phyloP scores from a whole-genome alignment of 2,329 filamentous ascomycete genomes.

The Macrophomina tecta region DNA sequence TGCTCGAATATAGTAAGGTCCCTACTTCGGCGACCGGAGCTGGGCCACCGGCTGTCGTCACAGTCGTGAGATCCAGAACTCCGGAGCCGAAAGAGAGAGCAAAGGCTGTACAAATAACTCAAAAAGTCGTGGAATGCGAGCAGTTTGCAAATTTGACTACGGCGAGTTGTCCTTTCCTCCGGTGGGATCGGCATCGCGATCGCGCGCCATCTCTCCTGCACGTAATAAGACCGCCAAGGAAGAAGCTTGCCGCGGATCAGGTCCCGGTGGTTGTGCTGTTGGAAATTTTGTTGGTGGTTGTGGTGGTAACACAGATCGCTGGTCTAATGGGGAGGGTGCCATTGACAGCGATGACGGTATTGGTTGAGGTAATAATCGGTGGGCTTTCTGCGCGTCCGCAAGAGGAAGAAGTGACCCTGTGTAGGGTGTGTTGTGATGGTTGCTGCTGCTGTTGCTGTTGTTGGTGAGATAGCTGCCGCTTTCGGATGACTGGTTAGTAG shows the following conservation, averaged over 20 bases:
- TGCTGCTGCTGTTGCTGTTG: constrained; percentile 30
- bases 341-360: constrained; percentile 39
- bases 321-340: constrained; percentile 41
- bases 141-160: constrained; percentile 1
- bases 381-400: constrained; percentile 41
- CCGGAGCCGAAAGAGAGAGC: constrained; percentile 10
- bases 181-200: constrained; percentile 40
- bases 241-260: constrained; percentile 41
- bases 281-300: constrained; percentile 24
- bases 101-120: constrained; percentile 1
- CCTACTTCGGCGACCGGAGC: not conserved
- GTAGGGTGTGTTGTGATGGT: constrained; percentile 29
- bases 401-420: constrained; percentile 32
- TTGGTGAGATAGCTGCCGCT: constrained; percentile 37
- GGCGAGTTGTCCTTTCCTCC: constrained; percentile 12
- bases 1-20: constrained; percentile 14
- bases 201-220: constrained; percentile 46
- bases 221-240: constrained; percentile 45
- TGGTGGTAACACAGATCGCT: constrained; percentile 30
- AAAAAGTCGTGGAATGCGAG: not conserved
- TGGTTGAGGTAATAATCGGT: constrained; percentile 45
- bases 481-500: constrained; percentile 43
- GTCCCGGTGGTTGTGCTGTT: not conserved
- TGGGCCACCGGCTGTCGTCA: not conserved
- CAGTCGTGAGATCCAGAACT: not conserved